Evolutionary conservation across 2,329 filamentous ascomycete species (phyloP), one percentile per base, ranked within the genome.

Genomic region (Fusarium sambucinum): DNA sequence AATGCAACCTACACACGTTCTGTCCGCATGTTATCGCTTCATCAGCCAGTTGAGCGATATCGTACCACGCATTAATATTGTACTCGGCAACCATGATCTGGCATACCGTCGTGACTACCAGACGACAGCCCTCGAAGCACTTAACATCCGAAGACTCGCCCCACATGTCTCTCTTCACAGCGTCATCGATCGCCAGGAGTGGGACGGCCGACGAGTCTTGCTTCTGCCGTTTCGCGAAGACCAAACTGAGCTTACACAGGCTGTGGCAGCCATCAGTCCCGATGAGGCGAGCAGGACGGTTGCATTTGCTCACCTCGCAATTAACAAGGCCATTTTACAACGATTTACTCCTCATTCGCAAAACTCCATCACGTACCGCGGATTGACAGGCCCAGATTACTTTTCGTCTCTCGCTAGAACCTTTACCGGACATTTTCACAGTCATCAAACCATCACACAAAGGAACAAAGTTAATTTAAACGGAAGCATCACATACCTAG

Each of bases 81-180:
- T 74, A 8, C 69, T 74, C 11, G 72, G 72, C 13, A 74, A 74
- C 33, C 72, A 74, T 55, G 65, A 74, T 5, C 71, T 74, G 21
- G 59, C 69, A 29, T 73, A 73, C 25, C 65, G 68, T 51, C 71
- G 68, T 16, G 71, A 74, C 37, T 72, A 73, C 44, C 45, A 71
- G 42, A 73, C 65, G 1, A 73, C 68, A 0, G 71, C 71, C 0
- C 69, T 73, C 2, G 41, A 71, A 1, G 67, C 55, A 9, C 45
- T 73, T 14, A 66, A 69, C 11, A 63, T 73, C 13, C 54, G 41
- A 9, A 65, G 58, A 27, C 42, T 72, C 6, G 54, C 64, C 21
- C 70, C 63, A 0, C 62, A 64, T 21, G 35, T 73, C 0, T 70
- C 63, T 5, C 7, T 72, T 1, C 68, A 73, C 55, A 73, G 48